phyloP scores from a whole-genome alignment of 108 stramenopile species.

The Thalassiosira profunda region DNA sequence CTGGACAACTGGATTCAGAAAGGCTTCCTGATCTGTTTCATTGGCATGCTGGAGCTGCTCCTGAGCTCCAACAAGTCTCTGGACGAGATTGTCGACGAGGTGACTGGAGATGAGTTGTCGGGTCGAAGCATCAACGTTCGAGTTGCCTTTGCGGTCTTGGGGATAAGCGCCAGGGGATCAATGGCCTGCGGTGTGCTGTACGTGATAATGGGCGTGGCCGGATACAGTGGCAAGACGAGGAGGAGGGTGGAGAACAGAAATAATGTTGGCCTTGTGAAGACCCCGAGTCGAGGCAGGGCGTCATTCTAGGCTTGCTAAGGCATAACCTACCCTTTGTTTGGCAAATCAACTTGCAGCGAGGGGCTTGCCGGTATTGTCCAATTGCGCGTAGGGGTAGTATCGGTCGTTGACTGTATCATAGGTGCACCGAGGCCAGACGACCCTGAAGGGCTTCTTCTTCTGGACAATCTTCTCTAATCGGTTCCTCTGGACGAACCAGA shows the following conservation, averaged over 20 bases:
- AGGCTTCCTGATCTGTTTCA: conserved; percentile 32
- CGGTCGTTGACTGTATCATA: conserved; percentile 71
- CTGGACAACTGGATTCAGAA: conserved; percentile 24
- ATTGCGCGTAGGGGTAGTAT: conserved; percentile 70
- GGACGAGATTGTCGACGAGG: conserved; percentile 2
- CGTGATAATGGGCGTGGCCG: conserved; percentile 23
- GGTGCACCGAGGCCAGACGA: conserved; percentile 75
- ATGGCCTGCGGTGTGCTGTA: conserved; percentile 21
- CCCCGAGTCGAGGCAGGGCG: neutral
- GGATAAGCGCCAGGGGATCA: conserved; percentile 28
- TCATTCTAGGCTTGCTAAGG: too few species aligned
- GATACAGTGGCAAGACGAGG: conserved; percentile 15
- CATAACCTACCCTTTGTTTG: too few species aligned
- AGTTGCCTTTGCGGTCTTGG: conserved; percentile 27
- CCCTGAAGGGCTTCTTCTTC: conserved; percentile 68
- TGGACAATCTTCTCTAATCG: conserved; percentile 61
- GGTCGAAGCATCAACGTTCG: conserved; percentile 7
- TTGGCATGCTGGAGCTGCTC: conserved; percentile 32
- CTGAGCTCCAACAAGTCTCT: conserved; percentile 23
- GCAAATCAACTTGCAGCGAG: neutral
- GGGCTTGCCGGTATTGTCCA: conserved; percentile 41
- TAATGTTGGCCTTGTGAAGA: neutral
- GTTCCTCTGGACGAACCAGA: conserved; percentile 72
- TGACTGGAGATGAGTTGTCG: neutral
- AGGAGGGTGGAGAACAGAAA: neutral